A percentile compares a stretch with the other conserved stretches of the same genome.
phyloP scores from a whole-genome alignment of 2,329 filamentous ascomycete species.

The Paecilomyces fulvus region DNA sequence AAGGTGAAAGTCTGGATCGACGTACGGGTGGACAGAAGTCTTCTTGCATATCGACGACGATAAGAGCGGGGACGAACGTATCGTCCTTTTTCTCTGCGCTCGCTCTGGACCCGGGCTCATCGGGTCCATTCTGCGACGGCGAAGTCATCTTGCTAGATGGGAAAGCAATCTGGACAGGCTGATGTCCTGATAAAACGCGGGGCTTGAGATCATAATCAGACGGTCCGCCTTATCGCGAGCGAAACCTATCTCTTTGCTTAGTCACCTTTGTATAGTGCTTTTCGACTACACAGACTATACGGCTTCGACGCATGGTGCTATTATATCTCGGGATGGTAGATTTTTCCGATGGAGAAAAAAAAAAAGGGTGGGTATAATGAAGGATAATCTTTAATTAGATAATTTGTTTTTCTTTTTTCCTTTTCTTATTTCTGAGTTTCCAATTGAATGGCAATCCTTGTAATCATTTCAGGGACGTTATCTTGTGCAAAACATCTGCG shows the following conservation, averaged over 20 bases:
- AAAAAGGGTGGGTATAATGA: too few species aligned
- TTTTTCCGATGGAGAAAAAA: too few species aligned
- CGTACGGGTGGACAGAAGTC: conserved; percentile 88
- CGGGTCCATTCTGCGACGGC: not conserved
- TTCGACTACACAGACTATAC: not conserved
- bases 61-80: conserved; percentile 46
- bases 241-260: not conserved
- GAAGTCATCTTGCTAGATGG: not conserved
- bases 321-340: too few species aligned
- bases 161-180: not conserved
- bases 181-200: not conserved
- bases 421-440: too few species aligned
- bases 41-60: conserved; percentile 85
- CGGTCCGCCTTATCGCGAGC: not conserved
- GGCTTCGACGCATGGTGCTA: too few species aligned
- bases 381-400: too few species aligned
- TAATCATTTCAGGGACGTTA: too few species aligned
- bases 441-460: too few species aligned
- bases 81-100: not conserved
- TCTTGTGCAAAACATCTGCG: too few species aligned
- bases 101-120: not conserved
- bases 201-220: not conserved
- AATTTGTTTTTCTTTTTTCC: too few species aligned
- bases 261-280: not conserved
- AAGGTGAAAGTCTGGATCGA: conserved; percentile 8